phyloP scores from a whole-genome alignment of 805 yeast genomes.

The Lachancea lanzarotensis region DNA sequence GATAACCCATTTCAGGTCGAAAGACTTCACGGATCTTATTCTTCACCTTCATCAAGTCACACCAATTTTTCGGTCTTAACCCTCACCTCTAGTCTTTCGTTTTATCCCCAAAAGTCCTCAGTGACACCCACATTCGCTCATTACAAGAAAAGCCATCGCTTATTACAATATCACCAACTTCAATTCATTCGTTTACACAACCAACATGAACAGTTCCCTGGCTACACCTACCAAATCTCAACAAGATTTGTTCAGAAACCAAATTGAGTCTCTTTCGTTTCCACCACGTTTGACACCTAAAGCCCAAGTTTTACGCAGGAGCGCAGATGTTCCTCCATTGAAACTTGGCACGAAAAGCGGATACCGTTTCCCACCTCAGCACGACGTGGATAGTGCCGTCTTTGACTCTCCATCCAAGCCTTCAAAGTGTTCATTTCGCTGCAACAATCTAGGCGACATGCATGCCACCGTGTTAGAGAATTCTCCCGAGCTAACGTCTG shows the following conservation, averaged over 20 bases:
- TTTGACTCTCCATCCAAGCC: slow-evolving; percentile 7
- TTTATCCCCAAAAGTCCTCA: neutral
- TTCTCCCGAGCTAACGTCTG: slow-evolving; percentile 3
- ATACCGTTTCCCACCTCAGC: neutral
- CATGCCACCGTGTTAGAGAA: neutral
- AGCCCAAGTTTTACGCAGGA: slow-evolving; percentile 1
- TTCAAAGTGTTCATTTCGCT: neutral
- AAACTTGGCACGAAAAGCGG: slow-evolving; percentile 1
- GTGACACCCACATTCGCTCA: neutral
- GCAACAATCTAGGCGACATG: neutral
- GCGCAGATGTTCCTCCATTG: slow-evolving; percentile 3
- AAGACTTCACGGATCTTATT: neutral
- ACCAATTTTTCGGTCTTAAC: neutral
- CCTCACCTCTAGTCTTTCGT: neutral
- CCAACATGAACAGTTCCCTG: neutral
- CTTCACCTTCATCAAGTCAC: neutral
- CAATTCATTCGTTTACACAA: neutral
- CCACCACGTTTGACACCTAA: neutral
- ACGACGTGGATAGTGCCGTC: neutral
- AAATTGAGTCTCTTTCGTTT: no score
- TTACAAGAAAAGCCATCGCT: neutral
- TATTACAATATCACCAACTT: neutral
- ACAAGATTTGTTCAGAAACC: neutral
- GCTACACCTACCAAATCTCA: neutral
- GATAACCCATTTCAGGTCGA: neutral